phyloP scores from a whole-genome alignment of 306 rosid species.

The Inga leiocalycina region DNA sequence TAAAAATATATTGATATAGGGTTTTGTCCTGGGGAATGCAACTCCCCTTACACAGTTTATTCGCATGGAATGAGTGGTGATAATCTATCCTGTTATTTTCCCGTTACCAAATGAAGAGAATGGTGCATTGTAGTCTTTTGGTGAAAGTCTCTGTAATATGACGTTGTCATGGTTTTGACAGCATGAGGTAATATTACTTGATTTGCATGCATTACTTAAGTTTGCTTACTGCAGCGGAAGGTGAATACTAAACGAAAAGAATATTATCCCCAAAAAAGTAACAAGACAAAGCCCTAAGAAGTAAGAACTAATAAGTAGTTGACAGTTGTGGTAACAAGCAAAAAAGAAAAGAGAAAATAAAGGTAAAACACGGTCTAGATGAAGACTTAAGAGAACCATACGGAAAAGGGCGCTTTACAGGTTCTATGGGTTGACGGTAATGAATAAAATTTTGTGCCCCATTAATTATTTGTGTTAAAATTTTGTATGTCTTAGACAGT shows the following conservation, averaged over 20 bases:
- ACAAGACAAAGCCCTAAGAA: not conserved
- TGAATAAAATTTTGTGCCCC: not conserved
- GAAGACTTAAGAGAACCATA: not conserved
- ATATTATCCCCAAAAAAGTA: not conserved
- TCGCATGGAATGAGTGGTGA: not conserved
- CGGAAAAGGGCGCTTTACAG: not conserved
- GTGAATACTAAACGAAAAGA: not conserved
- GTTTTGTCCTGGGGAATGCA: constrained; percentile 6
- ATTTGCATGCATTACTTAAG: not conserved
- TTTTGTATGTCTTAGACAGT: not conserved
- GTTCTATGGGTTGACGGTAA: not conserved
- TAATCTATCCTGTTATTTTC: not conserved
- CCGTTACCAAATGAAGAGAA: not conserved
- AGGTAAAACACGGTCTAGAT: not conserved
- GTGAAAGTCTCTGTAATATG: not conserved
- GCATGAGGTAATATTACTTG: not conserved
- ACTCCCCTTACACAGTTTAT: not conserved
- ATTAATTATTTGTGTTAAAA: not conserved
- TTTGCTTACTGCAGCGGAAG: not conserved
- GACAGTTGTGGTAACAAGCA: not conserved
- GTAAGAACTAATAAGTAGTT: too few species aligned
- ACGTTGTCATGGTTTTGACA: not conserved
- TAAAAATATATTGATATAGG: not conserved
- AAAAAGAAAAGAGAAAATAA: too few species aligned
- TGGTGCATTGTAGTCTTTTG: not conserved